A percentile compares a stretch with the other conserved stretches of the same genome.
Conservation (phyloP, 345 rosid species). For the Bruguiera gymnorhiza region DNA sequence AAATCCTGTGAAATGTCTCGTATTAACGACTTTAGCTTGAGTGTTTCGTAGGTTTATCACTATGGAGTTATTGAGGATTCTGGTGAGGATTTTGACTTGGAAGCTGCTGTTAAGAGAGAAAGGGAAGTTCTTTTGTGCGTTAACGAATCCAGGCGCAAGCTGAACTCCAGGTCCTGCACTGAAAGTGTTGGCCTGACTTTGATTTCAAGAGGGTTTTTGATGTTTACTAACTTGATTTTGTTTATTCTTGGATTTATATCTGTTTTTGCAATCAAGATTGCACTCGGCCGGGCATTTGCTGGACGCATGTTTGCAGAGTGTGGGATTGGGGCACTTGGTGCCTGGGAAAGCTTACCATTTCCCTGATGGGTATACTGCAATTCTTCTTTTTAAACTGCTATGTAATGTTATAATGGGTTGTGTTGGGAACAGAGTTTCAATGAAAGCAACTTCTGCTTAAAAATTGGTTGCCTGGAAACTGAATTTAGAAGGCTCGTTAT, state of each 20-base stretch:
- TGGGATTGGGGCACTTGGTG: slow-evolving; percentile 67
- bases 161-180: slow-evolving; percentile 63
- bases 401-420: neutral
- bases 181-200: neutral
- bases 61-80: slow-evolving; percentile 53
- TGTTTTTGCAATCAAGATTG: slow-evolving; percentile 38
- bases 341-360: slow-evolving; percentile 87
- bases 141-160: slow-evolving; percentile 64
- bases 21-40: too few relatives aligned
- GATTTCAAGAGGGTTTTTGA: neutral
- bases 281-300: slow-evolving; percentile 91
- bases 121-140: slow-evolving; percentile 48
- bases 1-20: too few relatives aligned
- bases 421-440: neutral
- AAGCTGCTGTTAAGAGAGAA: slow-evolving; percentile 33
- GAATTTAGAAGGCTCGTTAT: slow-evolving; percentile 8
- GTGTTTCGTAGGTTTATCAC: slow-evolving; percentile 55
- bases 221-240: neutral
- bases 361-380: slow-evolving; percentile 61
- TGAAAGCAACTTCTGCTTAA: neutral
- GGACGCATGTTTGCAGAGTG: slow-evolving; percentile 53
- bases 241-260: neutral
- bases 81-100: slow-evolving; percentile 29
- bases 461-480: neutral
- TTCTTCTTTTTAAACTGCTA: neutral